Evolutionary conservation across 495 filamentous ascomycete genomes (phyloP).

Genomic region (Podospora sp.): DNA sequence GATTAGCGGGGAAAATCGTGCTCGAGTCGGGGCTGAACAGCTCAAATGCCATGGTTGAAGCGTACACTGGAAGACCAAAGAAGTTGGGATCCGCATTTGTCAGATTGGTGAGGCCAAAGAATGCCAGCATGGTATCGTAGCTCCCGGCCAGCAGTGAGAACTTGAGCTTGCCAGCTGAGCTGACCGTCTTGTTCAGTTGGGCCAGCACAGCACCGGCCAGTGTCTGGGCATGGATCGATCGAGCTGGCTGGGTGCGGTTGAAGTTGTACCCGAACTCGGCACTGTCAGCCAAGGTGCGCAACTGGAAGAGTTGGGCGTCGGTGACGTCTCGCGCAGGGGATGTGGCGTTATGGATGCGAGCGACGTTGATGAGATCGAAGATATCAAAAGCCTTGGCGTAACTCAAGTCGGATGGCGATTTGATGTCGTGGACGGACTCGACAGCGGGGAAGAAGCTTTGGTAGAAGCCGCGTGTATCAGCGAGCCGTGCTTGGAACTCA

Average conservation of each 20-base stretch:
- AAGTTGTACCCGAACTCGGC: slow-evolving; percentile 39
- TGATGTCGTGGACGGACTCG: slow-evolving; percentile 13
- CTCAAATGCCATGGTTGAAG: slow-evolving; percentile 31
- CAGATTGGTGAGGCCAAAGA: slow-evolving; percentile 24
- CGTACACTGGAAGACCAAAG: slow-evolving; percentile 27
- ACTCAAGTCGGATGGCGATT: slow-evolving; percentile 12
- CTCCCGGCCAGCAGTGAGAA: slow-evolving; percentile 26
- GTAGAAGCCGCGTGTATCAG: slow-evolving; percentile 27
- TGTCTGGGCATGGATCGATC: slow-evolving; percentile 23
- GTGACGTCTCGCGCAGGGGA: slow-evolving; percentile 14
- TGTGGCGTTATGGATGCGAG: slow-evolving; percentile 25
- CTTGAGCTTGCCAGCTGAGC: slow-evolving; percentile 18
- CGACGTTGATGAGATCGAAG: slow-evolving; percentile 32
- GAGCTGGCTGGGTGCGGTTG: slow-evolving; percentile 25
- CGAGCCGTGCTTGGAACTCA: slow-evolving; percentile 17
- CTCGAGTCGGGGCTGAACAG: slow-evolving; percentile 14
- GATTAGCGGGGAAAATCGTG: background rate
- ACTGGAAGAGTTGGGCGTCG: slow-evolving; percentile 19
- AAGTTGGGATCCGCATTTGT: slow-evolving; percentile 19
- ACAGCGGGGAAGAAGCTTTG: slow-evolving; percentile 21
- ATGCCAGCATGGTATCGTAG: slow-evolving; percentile 32
- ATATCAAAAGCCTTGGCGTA: slow-evolving; percentile 30
- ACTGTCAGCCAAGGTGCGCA: slow-evolving; percentile 28
- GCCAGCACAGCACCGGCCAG: slow-evolving; percentile 18
- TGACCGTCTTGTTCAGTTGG: slow-evolving; percentile 26